phyloP scores from a whole-genome alignment of 768 basidiomycete genomes.

The Lactifluus hygrophoroides region DNA sequence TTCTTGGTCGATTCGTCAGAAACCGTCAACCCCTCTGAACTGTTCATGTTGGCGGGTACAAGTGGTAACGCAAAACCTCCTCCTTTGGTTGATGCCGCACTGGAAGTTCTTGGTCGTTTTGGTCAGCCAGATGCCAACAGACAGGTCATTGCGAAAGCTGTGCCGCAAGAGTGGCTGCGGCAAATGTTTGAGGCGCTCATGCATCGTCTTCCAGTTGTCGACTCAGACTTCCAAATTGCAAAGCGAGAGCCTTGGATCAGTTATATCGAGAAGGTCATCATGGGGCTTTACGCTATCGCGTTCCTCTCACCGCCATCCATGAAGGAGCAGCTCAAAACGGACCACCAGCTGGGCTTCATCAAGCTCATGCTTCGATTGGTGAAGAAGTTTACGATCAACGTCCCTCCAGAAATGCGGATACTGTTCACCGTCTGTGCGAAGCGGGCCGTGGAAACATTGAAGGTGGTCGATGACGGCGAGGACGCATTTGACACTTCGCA shows the following conservation, averaged over 20 bases:
- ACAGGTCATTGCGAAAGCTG: slow-evolving; percentile 50
- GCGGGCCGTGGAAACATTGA: slow-evolving; percentile 68
- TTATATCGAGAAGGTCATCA: slow-evolving; percentile 68
- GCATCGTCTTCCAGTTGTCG: slow-evolving; percentile 74
- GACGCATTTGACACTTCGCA: slow-evolving; percentile 68
- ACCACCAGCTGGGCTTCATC: slow-evolving; percentile 59
- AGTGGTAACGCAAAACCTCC: slow-evolving; percentile 44
- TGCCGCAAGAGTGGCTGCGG: slow-evolving; percentile 53
- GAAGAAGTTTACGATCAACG: slow-evolving; percentile 49
- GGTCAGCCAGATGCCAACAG: slow-evolving; percentile 74
- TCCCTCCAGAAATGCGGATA: slow-evolving; percentile 42
- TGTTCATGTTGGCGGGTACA: slow-evolving; percentile 44
- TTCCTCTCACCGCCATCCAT: slow-evolving; percentile 74
- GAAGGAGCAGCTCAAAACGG: slow-evolving; percentile 59
- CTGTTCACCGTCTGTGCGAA: slow-evolving; percentile 49
- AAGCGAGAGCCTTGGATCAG: slow-evolving; percentile 62
- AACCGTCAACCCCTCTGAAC: slow-evolving; percentile 51
- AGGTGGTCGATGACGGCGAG: slow-evolving; percentile 65
- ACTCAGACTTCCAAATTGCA: slow-evolving; percentile 63
- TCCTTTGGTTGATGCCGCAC: slow-evolving; percentile 58
- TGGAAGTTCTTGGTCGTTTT: slow-evolving; percentile 78
- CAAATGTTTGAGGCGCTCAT: slow-evolving; percentile 61
- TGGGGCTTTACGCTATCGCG: slow-evolving; percentile 80
- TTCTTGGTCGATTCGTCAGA: slow-evolving; percentile 67
- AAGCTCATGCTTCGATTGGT: slow-evolving; percentile 64